Evolutionary conservation across 768 basidiomycete genomes (phyloP).

Genomic region (Strobilomyces dryophilus): DNA sequence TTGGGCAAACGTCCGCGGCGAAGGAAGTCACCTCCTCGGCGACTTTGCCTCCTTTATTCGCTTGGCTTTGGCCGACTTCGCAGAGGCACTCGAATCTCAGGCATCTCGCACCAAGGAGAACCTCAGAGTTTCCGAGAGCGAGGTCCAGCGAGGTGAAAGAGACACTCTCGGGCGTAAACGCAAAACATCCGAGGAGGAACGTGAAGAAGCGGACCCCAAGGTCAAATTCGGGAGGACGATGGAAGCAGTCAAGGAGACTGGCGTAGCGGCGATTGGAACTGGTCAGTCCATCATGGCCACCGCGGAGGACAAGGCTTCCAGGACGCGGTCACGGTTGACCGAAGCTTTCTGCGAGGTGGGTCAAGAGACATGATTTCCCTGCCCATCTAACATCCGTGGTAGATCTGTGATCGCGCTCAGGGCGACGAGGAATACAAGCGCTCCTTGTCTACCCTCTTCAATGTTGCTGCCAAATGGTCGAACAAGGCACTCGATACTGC

Average conservation of each 20-base stretch:
- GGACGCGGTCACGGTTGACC: conserved; percentile 41
- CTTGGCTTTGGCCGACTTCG: conserved; percentile 61
- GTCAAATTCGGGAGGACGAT: conserved; percentile 62
- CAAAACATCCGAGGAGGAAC: conserved; percentile 38
- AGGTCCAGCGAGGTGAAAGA: conserved; percentile 58
- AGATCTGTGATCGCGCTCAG: conserved; percentile 66
- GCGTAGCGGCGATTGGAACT: conserved; percentile 53
- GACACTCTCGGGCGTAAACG: conserved; percentile 53
- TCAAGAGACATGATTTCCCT: neutral
- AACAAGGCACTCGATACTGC: conserved; percentile 48
- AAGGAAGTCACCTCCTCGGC: conserved; percentile 49
- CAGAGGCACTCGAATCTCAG: conserved; percentile 51
- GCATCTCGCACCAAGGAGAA: conserved; percentile 50
- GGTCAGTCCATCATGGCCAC: conserved; percentile 41
- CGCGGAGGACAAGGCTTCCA: conserved; percentile 42
- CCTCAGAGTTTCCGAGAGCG: conserved; percentile 51
- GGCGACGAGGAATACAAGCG: conserved; percentile 55
- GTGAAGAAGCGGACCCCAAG: conserved; percentile 44
- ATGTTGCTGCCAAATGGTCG: conserved; percentile 54
- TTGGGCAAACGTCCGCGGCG: conserved; percentile 50
- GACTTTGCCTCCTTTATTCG: conserved; percentile 66
- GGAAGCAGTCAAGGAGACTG: conserved; percentile 58
- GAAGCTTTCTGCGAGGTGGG: conserved; percentile 51
- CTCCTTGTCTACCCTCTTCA: conserved; percentile 55
- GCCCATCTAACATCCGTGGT: neutral